A percentile compares a stretch with the other conserved stretches of the same genome.
phyloP scores from a whole-genome alignment of 805 yeast genomes.

The Pichia insulana region DNA sequence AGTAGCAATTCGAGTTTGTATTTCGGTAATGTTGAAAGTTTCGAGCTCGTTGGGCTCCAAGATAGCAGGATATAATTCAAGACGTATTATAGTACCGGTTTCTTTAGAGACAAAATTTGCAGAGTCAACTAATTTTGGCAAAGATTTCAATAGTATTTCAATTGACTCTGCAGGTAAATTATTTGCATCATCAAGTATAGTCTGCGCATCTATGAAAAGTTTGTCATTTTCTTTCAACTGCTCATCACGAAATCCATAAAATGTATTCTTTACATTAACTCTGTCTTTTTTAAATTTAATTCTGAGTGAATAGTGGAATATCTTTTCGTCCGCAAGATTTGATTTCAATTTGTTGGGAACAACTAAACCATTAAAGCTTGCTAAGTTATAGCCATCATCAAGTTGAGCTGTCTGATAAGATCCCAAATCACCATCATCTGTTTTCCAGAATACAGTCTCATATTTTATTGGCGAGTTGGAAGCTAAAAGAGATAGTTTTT shows the following conservation, averaged over 20 bases:
- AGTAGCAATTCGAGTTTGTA: constrained; percentile 41
- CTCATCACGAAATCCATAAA: constrained; percentile 21
- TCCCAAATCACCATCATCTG: constrained; percentile 2
- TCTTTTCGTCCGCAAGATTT: constrained; percentile 12
- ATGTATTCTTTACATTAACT: constrained; percentile 17
- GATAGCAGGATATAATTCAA: constrained; percentile 45
- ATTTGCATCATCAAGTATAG: not conserved
- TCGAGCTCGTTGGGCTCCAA: constrained; percentile 39
- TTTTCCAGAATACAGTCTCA: constrained; percentile 14
- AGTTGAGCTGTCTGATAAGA: not conserved
- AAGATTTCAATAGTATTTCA: constrained; percentile 13
- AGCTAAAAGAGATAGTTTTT: constrained; percentile 1
- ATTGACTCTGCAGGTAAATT: constrained; percentile 9
- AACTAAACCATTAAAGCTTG: constrained; percentile 18
- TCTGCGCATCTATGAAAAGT: constrained; percentile 3
- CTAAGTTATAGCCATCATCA: not conserved
- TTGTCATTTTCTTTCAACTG: constrained; percentile 22
- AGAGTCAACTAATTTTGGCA: constrained; percentile 35
- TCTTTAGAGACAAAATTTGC: constrained; percentile 39
- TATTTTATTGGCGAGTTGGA: constrained; percentile 7
- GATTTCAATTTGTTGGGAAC: constrained; percentile 16
- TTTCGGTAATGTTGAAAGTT: constrained; percentile 40
- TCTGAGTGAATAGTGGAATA: constrained; percentile 23
- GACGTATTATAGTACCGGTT: constrained; percentile 40
- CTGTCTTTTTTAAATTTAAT: constrained; percentile 17